Base-by-base conservation (phyloP, 305 asterid genomes). In the Fraxinus angustifolia region DNA sequence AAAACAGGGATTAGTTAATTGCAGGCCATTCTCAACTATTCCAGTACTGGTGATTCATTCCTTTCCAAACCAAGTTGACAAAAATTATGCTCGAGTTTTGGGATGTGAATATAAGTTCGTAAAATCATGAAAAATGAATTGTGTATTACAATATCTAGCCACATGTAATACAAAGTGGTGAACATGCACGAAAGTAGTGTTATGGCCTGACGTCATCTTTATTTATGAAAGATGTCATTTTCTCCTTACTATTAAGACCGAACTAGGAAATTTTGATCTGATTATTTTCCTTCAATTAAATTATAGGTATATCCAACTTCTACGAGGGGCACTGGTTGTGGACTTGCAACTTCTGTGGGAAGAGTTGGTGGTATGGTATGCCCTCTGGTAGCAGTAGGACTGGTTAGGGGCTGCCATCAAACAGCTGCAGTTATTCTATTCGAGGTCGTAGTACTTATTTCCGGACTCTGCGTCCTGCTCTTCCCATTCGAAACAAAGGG, bases 301-400 rank as follows among this genome's bases (percentile, higher is more conserved):
- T 23, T 79, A 14, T 81, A 91, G 93, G 92, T 89, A 33, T 90
- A 91, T 81, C 94, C 96, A 14, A 91, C 96, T 30, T 84, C 82
- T 62, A 79, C 86, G 36, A 89, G 94, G 80, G 80, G 90, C 38
- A 87, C 85, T 3, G 94, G 92, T 5, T 82, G 81, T 21, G 94
- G 96, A 81, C 80, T 90, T 19, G 84, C 91, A 42, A 87, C 82
- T 31, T 75, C 90, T 1, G 80, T 90, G 53, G 96, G 94, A 40
- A 86, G 92, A 89, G 77, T 90, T 17, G 94, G 92, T 21, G 96
- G 96, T 7, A 88, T 90, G 94, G 78, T 90, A 40, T 88, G 92
- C 73, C 94, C 96, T 38, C 85, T 90, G 70, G 92, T 91, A 35
- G 93, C 92, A 1, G 94, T 91, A n/a, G 91, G 86, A 40, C 77